Conservation (phyloP, 352 stramenopile genomes). For the Globisporangium apiculatum region DNA sequence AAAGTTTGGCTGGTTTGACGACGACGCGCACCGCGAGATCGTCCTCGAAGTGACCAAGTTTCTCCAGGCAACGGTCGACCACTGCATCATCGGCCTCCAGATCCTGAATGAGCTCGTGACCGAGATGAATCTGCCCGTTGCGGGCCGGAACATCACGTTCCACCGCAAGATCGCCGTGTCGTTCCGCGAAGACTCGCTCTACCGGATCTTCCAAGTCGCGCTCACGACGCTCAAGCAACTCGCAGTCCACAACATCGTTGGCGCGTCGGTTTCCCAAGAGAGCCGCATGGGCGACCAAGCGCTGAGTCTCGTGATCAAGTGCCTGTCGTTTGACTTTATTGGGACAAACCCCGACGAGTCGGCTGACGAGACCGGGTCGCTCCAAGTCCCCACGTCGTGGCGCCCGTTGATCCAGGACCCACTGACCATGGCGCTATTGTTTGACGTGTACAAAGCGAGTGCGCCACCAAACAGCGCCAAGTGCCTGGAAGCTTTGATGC, state of each 20-base stretch:
- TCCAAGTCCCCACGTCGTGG: constrained; percentile 97
- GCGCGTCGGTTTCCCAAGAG: constrained; percentile 83
- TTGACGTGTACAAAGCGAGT: constrained; percentile 95
- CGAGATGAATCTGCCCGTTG: constrained; percentile 95
- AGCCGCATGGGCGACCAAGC: constrained; percentile 91
- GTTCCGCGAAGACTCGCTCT: constrained; percentile 95
- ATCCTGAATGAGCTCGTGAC: constrained; percentile 98
- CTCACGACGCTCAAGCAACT: constrained; percentile 95
- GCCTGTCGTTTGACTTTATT: constrained; percentile 99
- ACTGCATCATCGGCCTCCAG: constrained; percentile 97
- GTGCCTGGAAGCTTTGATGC: constrained; percentile 95
- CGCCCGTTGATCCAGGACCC: constrained; percentile 91
- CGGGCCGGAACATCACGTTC: constrained; percentile 93
- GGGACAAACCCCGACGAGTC: constrained; percentile 98
- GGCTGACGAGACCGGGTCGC: constrained; percentile 94
- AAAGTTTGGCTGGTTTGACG: constrained; percentile 99
- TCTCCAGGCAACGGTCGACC: constrained; percentile 93
- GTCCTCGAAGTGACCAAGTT: constrained; percentile 98
- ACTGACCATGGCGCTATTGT: constrained; percentile 91
- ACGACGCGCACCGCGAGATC: constrained; percentile 94
- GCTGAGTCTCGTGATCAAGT: constrained; percentile 91
- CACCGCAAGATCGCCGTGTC: constrained; percentile 97
- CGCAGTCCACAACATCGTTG: constrained; percentile 85
- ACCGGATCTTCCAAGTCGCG: constrained; percentile 94
- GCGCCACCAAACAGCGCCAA: constrained; percentile 91